Evolutionary conservation across 345 rosid species (phyloP).

Genomic region (Acer negundo): DNA sequence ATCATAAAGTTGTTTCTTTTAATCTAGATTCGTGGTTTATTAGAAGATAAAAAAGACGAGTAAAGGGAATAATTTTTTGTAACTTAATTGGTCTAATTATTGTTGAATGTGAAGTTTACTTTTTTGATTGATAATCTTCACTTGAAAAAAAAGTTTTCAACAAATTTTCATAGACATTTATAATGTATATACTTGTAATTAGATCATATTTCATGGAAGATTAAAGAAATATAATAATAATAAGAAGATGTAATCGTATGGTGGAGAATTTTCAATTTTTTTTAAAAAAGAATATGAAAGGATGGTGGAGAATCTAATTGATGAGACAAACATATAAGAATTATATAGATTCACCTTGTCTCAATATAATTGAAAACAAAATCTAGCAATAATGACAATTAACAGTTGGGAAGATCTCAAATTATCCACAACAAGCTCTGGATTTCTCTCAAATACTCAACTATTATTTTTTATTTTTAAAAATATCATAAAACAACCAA

Average conservation of each 20-base stretch:
- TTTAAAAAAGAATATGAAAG: neutral
- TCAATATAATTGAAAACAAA: neutral
- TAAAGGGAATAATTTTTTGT: too few species aligned
- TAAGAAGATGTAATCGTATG: neutral
- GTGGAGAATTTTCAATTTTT: too few species aligned
- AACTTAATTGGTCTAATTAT: neutral
- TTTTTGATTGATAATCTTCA: neutral
- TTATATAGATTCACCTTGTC: neutral
- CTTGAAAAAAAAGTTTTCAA: neutral
- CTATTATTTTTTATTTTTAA: neutral
- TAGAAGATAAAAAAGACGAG: neutral
- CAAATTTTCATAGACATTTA: neutral
- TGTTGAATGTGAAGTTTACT: neutral
- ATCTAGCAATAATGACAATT: neutral
- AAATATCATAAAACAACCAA: too few species aligned
- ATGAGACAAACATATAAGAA: neutral
- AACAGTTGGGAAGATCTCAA: neutral
- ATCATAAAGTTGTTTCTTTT: too few species aligned
- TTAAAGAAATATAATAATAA: neutral
- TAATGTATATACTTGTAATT: too few species aligned
- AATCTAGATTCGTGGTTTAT: neutral
- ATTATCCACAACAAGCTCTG: neutral
- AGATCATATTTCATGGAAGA: neutral
- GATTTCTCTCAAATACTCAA: neutral
- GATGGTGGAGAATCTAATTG: slow-evolving; percentile 1